Percentiles rank a stretch among this genome's conserved stretches.
Conservation (phyloP, 306 rosid genomes). For the Delonix regia region DNA sequence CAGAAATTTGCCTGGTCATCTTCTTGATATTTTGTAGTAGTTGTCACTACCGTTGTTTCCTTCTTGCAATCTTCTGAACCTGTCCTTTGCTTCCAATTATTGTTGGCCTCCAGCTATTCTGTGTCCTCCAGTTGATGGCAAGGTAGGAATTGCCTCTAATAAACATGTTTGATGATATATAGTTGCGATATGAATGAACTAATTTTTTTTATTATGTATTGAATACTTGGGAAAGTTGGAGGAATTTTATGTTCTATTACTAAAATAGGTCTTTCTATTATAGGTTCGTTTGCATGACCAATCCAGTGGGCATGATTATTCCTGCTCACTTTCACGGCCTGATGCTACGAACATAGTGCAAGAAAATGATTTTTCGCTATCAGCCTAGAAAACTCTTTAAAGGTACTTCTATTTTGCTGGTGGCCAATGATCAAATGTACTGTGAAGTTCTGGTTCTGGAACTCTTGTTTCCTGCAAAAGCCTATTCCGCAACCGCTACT, state of each 20-base stretch:
- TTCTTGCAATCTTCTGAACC: slow-evolving; percentile 33
- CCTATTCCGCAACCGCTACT: not conserved
- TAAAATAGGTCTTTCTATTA: slow-evolving; percentile 46
- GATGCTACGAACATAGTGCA: too few relatives aligned
- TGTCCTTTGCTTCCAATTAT: slow-evolving; percentile 38
- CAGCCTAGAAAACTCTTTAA: too few relatives aligned
- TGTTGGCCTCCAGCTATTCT: slow-evolving; percentile 38
- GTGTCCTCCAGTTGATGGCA: slow-evolving; percentile 58
- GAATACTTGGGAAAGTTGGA: slow-evolving; percentile 6
- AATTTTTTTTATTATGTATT: not conserved
- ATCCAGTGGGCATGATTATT: not conserved
- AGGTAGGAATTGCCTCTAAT: slow-evolving; percentile 5
- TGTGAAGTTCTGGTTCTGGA: not conserved
- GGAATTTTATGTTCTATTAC: slow-evolving; percentile 34
- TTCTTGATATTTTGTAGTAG: slow-evolving; percentile 29
- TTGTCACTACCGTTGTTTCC: slow-evolving; percentile 25
- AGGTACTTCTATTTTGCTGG: not conserved
- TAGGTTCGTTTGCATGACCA: not conserved
- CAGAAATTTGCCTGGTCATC: slow-evolving; percentile 45
- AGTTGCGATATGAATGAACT: not conserved
- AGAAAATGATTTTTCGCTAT: too few relatives aligned
- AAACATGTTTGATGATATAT: not conserved
- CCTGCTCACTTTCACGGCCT: too few relatives aligned
- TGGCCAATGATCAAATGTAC: not conserved
- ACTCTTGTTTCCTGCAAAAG: not conserved